Evolutionary conservation across 371 early-diverging fungal genomes (phyloP), one percentile per base, ranked within the genome.

Genomic region (Phascolomyces articulosus): DNA sequence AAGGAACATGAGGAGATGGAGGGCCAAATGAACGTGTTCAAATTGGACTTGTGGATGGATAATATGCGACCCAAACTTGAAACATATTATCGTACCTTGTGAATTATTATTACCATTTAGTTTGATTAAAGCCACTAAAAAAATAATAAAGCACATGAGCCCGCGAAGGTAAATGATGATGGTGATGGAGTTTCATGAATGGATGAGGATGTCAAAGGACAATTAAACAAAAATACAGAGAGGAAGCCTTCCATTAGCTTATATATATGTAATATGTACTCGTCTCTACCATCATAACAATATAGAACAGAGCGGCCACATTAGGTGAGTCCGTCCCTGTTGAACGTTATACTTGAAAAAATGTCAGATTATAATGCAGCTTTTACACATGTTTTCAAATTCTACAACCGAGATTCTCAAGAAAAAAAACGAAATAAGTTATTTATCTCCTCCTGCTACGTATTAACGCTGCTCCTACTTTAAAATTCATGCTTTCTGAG

Each of bases 51-150:
- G 67, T 82, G 16, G 95, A 95, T 65, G 82, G 84, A n/a, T n/a
- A n/a, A 0, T 82, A 78, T 91, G 78, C 80, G 92, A 29, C n/a
- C 71, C 29, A 92, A 91, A 59, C 80, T 95, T 10, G 95, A 94
- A 64, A 93, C 95, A 0, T 83, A 93, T 1, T 67, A 72, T 94
- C 40, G 88, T 85, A 31, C 94, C 95, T 0, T 78, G 85, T 29
- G 96, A 96, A 71, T 61, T 96, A 7, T 74, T 96, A 20, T 59
- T 92, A 0, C 90, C 96, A 0, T 48, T 55, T 0, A 29, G 55
- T 1, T 63, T 91, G 57, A 84, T 85, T 40, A 63, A 72, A 28
- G 82, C 87, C 0, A 87, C 90, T 1, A 80, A 82, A 55, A 85
- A 84, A 27, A 57, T 86, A n/a, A 65, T 90, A 21, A 69, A 55